Percentiles rank a stretch among this genome's conserved stretches.
phyloP scores from a whole-genome alignment of 1,284 basidiomycete species.

The Ganoderma multipileum region DNA sequence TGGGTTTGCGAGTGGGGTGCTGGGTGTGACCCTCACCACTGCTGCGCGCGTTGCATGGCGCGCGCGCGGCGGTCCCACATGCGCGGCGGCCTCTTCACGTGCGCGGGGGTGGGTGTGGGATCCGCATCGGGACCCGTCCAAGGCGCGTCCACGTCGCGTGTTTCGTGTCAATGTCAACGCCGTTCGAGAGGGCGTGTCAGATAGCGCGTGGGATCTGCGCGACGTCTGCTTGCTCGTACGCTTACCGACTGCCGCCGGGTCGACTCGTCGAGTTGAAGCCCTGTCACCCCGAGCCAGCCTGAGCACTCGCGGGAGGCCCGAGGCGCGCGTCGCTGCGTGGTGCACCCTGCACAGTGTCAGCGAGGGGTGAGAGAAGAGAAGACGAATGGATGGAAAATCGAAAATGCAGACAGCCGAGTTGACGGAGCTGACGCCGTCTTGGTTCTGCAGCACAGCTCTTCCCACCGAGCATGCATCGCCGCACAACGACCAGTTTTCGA shows the following conservation, averaged over 20 bases:
- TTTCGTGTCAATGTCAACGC: slow-evolving; percentile 8
- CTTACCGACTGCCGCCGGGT: slow-evolving; percentile 10
- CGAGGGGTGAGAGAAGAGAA: background rate
- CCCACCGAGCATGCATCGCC: background rate
- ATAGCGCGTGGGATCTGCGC: slow-evolving; percentile 18
- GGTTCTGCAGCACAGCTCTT: background rate
- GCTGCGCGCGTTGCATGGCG: slow-evolving; percentile 8
- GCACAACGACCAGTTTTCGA: slow-evolving; percentile 2
- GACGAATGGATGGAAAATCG: background rate
- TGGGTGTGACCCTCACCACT: background rate
- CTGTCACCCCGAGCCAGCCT: background rate
- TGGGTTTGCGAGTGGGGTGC: slow-evolving; percentile 6
- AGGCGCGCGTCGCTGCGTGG: background rate
- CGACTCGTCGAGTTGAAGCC: background rate
- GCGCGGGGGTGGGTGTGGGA: slow-evolving; percentile 22
- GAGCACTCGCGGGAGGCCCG: background rate
- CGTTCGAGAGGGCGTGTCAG: slow-evolving; percentile 9
- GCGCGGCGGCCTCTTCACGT: slow-evolving; percentile 21
- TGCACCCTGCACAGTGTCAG: background rate
- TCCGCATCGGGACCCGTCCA: slow-evolving; percentile 18
- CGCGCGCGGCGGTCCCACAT: slow-evolving; percentile 12
- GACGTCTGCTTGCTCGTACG: slow-evolving; percentile 9
- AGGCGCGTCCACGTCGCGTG: slow-evolving; percentile 14
- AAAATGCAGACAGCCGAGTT: background rate
- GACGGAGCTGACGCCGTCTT: background rate